phyloP scores from a whole-genome alignment of 2,329 filamentous ascomycete genomes.

The Trichoderma simmonsii region DNA sequence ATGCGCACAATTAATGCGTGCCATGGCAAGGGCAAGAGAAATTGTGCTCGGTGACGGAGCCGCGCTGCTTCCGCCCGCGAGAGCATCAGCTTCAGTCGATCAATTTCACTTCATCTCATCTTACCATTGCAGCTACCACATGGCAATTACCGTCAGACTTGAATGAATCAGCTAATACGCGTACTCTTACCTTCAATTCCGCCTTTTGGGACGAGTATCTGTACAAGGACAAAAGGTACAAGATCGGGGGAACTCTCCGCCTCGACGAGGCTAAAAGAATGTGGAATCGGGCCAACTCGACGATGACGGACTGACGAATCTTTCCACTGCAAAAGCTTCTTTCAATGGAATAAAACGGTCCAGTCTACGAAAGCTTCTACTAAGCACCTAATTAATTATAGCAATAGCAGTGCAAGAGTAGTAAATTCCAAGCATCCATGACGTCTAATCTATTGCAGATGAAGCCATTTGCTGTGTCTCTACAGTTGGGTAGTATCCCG shows the following conservation, averaged over 20 bases:
- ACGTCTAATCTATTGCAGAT: background rate
- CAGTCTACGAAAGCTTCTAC: background rate
- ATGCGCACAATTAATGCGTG: conserved; percentile 8
- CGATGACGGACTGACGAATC: conserved; percentile 1
- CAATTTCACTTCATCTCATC: background rate
- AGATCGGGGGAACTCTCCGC: background rate
- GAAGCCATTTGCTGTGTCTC: background rate
- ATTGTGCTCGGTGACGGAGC: background rate
- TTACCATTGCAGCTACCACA: background rate
- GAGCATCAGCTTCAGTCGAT: background rate
- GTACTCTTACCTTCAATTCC: background rate
- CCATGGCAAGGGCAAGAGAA: background rate
- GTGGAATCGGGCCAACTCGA: conserved; percentile 8
- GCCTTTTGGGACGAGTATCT: background rate
- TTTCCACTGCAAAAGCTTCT: conserved; percentile 3
- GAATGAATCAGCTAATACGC: background rate
- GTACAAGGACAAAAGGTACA: background rate
- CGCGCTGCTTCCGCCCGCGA: background rate
- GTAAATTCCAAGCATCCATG: background rate
- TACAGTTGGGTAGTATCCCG: background rate
- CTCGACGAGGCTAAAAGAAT: background rate
- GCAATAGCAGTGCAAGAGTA: background rate
- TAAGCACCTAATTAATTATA: background rate
- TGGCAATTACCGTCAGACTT: background rate
- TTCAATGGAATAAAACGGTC: background rate